phyloP scores from a whole-genome alignment of 1,284 basidiomycete genomes.

The Cryptococcus amylolentus region DNA sequence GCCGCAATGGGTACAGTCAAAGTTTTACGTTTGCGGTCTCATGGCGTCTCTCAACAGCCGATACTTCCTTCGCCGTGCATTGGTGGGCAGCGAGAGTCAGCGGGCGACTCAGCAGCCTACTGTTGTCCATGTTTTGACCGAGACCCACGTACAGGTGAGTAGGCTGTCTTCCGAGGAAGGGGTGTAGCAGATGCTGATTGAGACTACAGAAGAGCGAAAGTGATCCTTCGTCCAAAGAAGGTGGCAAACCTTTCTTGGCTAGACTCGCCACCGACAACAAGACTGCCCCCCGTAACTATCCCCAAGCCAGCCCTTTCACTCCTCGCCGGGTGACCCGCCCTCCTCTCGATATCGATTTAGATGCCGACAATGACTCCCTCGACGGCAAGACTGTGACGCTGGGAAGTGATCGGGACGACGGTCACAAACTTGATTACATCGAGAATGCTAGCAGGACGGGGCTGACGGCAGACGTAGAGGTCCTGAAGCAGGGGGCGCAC shows the following conservation, averaged over 20 bases:
- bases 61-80: no score
- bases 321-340: background rate
- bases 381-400: background rate
- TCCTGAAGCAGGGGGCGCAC: no score
- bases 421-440: slow-evolving; percentile 9
- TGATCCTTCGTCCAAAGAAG: no score
- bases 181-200: background rate
- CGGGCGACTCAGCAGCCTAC: background rate
- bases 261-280: background rate
- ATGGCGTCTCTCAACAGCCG: no score
- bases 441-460: slow-evolving; percentile 9
- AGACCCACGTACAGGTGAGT: no score
- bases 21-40: no score
- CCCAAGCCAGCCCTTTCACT: background rate
- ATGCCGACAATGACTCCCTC: slow-evolving; percentile 4
- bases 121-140: no score
- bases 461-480: slow-evolving; percentile 1
- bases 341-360: background rate
- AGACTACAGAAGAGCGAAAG: no score
- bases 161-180: no score
- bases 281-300: background rate
- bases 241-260: no score
- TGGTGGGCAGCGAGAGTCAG: background rate
- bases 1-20: no score
- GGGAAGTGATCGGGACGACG: no score